Evolutionary conservation across 2,329 filamentous ascomycete species (phyloP).

Genomic region (Trichoderma sp.): DNA sequence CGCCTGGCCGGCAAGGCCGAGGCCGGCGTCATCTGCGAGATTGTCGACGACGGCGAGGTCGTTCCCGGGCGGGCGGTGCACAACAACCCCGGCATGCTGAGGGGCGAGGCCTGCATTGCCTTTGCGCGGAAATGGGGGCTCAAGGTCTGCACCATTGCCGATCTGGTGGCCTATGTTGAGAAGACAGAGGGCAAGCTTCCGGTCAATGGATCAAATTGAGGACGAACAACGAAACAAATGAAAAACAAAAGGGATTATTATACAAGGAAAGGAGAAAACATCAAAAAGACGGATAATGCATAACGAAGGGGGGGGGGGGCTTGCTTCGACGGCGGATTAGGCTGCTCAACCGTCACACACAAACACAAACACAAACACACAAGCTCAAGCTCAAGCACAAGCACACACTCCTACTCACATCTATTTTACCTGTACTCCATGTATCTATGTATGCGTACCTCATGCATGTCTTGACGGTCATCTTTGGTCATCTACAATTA

Average conservation of each 20-base stretch:
- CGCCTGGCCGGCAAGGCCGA: constrained; percentile 74
- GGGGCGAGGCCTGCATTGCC: constrained; percentile 80
- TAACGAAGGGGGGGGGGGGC: neutral
- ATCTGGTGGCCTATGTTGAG: constrained; percentile 78
- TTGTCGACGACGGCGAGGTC: constrained; percentile 82
- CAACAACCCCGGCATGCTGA: constrained; percentile 80
- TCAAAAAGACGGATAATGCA: neutral
- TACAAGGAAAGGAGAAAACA: neutral
- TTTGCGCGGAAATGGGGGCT: constrained; percentile 89
- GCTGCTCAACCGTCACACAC: neutral
- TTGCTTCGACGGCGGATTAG: neutral
- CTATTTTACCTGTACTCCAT: neutral
- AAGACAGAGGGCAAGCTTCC: constrained; percentile 66
- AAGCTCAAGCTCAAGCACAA: too few species aligned
- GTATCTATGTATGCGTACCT: neutral
- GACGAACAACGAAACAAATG: neutral
- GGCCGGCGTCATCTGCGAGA: constrained; percentile 84
- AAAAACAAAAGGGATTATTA: neutral
- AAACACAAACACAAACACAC: neutral
- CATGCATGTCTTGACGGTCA: neutral
- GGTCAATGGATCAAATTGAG: constrained; percentile 37
- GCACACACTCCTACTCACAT: neutral
- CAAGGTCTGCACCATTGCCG: constrained; percentile 94
- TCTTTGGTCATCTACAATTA: constrained; percentile 5
- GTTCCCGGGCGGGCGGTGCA: constrained; percentile 68